A percentile compares a stretch with the other conserved stretches of the same genome.
phyloP scores from a whole-genome alignment of 2,329 filamentous ascomycete genomes.

The Penicillium corylophilum region DNA sequence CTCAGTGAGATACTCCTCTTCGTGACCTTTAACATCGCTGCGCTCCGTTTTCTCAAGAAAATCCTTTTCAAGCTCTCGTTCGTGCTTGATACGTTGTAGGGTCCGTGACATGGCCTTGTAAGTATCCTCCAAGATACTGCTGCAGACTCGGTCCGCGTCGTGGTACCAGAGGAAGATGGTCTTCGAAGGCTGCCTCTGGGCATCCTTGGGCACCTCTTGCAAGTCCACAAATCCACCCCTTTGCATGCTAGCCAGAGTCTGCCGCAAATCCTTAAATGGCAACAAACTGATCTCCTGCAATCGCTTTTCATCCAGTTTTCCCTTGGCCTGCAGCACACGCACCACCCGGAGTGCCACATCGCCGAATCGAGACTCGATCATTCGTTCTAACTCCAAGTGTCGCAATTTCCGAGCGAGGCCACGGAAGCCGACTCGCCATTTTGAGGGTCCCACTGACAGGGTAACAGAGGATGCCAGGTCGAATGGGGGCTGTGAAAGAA shows the following conservation, averaged over 20 bases:
- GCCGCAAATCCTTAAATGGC: conserved; percentile 79
- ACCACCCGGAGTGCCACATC: conserved; percentile 76
- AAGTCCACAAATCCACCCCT: conserved; percentile 83
- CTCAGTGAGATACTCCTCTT: conserved; percentile 74
- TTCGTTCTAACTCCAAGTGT: conserved; percentile 75
- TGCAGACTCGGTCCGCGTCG: conserved; percentile 70
- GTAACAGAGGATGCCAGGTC: conserved; percentile 38
- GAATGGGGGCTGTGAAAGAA: conserved; percentile 46
- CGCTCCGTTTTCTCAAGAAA: conserved; percentile 80
- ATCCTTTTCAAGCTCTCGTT: conserved; percentile 68
- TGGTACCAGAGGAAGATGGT: conserved; percentile 93
- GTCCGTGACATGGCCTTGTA: conserved; percentile 90
- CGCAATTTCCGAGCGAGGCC: conserved; percentile 68
- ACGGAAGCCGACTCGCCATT: conserved; percentile 85
- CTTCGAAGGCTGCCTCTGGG: conserved; percentile 73
- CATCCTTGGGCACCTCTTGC: conserved; percentile 91
- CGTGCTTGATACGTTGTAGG: conserved; percentile 74
- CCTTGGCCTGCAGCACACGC: conserved; percentile 79
- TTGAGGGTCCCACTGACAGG: conserved; percentile 55
- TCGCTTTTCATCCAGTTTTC: conserved; percentile 92
- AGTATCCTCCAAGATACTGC: conserved; percentile 71
- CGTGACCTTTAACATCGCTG: conserved; percentile 79
- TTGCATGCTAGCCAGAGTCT: conserved; percentile 81
- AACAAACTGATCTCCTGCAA: conserved; percentile 78
- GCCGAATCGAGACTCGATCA: conserved; percentile 75